Conservation (phyloP, 768 basidiomycete genomes). For the Lentinula lateritia region DNA sequence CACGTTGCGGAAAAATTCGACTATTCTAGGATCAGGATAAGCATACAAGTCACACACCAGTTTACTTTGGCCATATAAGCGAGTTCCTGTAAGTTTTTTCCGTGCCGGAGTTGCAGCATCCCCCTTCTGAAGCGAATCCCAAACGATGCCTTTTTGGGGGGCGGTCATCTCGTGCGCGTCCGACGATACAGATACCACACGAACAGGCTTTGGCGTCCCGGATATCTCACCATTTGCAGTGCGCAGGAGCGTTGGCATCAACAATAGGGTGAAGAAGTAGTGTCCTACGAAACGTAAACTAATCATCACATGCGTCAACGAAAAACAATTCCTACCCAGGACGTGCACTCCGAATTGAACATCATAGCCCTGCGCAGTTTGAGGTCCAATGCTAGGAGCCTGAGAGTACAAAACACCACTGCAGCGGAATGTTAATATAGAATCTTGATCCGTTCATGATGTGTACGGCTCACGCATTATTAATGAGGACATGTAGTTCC, state of each 20-base stretch:
- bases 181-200: conserved; percentile 19
- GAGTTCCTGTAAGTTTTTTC: conserved; percentile 12
- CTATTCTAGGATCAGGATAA: neutral
- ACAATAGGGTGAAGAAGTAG: conserved; percentile 24
- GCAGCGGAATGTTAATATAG: neutral
- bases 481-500: conserved; percentile 26
- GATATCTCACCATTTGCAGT: conserved; percentile 21
- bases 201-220: conserved; percentile 20
- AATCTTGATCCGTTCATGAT: neutral
- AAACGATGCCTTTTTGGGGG: conserved; percentile 22
- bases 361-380: conserved; percentile 26
- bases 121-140: conserved; percentile 25
- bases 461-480: conserved; percentile 22
- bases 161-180: conserved; percentile 17
- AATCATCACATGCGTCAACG: neutral
- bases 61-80: conserved; percentile 31
- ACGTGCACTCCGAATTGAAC: conserved; percentile 29
- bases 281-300: conserved; percentile 18
- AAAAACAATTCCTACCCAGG: conserved; percentile 12
- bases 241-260: conserved; percentile 23
- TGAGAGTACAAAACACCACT: conserved; percentile 28
- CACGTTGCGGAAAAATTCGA: neutral
- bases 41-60: conserved; percentile 37
- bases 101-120: conserved; percentile 12
- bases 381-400: conserved; percentile 19